A percentile compares a stretch with the other conserved stretches of the same genome.
Evolutionary conservation across 2,329 filamentous ascomycete genomes (phyloP).

Genomic region (Fusarium burgessii): DNA sequence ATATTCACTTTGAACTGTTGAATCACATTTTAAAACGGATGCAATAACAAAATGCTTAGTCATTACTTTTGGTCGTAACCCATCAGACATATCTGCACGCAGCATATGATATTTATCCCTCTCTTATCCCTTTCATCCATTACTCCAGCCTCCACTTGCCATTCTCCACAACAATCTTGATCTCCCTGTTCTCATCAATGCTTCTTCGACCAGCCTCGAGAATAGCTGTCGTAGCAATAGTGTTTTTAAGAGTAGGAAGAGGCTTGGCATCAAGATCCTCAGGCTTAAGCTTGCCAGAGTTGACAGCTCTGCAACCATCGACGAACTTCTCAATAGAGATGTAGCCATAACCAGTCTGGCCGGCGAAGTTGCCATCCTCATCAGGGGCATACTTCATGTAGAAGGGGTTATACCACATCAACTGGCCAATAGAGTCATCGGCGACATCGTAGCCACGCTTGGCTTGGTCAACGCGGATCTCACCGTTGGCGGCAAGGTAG

Average conservation of each 20-base stretch:
- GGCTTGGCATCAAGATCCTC: conserved; percentile 83
- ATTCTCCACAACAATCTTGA: conserved; percentile 77
- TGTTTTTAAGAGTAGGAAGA: conserved; percentile 88
- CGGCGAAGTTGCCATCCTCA: conserved; percentile 93
- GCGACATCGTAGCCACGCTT: conserved; percentile 95
- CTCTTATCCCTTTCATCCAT: conserved; percentile 4
- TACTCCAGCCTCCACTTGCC: conserved; percentile 75
- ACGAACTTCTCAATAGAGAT: conserved; percentile 97
- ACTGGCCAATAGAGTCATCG: conserved; percentile 76
- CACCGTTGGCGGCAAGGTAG: conserved; percentile 86
- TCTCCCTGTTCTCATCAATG: conserved; percentile 83
- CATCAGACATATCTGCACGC: conserved; percentile 17
- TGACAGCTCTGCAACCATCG: conserved; percentile 83
- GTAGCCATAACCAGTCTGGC: conserved; percentile 93
- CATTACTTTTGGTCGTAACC: conserved; percentile 36
- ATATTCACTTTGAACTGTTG: neutral
- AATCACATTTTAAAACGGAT: neutral
- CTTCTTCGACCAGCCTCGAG: conserved; percentile 87
- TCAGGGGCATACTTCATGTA: conserved; percentile 96
- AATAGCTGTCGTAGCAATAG: conserved; percentile 91
- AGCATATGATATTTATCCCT: conserved; percentile 16
- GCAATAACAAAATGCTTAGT: conserved; percentile 11
- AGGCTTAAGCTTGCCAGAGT: conserved; percentile 77
- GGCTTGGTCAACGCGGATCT: conserved; percentile 91
- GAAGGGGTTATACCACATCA: conserved; percentile 94